phyloP scores from a whole-genome alignment of 2,329 filamentous ascomycete species.

The Cytospora mali region DNA sequence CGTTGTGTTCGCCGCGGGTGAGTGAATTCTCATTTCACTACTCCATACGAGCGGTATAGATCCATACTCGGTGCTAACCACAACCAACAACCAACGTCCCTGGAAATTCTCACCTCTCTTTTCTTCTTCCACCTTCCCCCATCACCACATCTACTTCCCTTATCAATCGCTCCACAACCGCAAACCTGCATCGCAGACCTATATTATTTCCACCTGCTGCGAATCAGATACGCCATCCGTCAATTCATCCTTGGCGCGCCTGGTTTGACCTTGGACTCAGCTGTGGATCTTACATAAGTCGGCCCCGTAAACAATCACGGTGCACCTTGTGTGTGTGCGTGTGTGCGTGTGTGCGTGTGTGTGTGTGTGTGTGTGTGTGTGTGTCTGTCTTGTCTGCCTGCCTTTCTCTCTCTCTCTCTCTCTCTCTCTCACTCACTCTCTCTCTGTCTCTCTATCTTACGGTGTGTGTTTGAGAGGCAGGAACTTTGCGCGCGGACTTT shows the following conservation, averaged over 20 bases:
- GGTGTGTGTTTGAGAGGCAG: neutral
- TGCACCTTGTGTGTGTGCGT: neutral
- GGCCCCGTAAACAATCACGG: neutral
- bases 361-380: neutral
- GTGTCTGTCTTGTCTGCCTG: too few relatives aligned
- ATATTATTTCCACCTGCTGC: neutral
- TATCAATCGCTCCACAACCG: neutral
- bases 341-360: neutral
- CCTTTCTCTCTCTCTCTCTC: too few relatives aligned
- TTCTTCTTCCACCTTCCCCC: neutral
- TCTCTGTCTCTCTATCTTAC: too few relatives aligned
- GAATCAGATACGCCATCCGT: neutral
- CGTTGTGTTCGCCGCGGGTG: neutral
- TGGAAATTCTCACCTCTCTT: neutral
- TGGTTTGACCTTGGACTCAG: neutral
- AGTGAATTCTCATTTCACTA: neutral
- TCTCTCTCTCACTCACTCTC: too few relatives aligned
- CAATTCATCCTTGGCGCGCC: neutral
- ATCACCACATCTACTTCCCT: neutral
- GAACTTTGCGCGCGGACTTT: conserved; percentile 2
- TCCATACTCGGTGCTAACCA: too few relatives aligned
- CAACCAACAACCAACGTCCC: neutral
- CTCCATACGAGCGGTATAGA: too few relatives aligned
- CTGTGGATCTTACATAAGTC: neutral
- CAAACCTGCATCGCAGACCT: neutral